A percentile compares a stretch with the other conserved stretches of the same genome.
These are phyloP conservation scores for Phoma sp. DNA, from an alignment of 2,329 filamentous ascomycete species.

Conservation along the genomic window DNA sequence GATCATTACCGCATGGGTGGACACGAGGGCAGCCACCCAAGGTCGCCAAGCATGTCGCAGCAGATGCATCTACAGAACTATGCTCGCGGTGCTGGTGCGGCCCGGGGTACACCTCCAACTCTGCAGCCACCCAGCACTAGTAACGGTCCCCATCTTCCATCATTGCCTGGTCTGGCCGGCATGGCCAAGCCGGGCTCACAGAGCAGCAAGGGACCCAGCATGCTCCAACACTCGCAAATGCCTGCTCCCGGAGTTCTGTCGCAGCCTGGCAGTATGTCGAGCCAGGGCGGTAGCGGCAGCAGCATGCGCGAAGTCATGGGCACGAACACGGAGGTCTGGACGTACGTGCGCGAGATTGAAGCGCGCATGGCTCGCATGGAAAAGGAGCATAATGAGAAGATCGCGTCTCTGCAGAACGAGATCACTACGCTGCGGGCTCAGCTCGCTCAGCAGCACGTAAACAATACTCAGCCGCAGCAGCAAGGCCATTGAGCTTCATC, in stretches of 20 bases:
- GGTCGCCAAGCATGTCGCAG: constrained; percentile 69
- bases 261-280: constrained; percentile 58
- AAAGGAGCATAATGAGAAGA: constrained; percentile 55
- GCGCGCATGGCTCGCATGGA: constrained; percentile 54
- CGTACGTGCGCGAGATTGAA: constrained; percentile 74
- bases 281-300: constrained; percentile 63
- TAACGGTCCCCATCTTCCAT: constrained; percentile 50
- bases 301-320: constrained; percentile 72
- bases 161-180: constrained; percentile 50
- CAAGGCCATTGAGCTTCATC: constrained; percentile 4
- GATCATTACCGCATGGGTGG: constrained; percentile 62
- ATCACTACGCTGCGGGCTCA: constrained; percentile 48
- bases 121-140: constrained; percentile 51
- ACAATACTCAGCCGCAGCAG: constrained; percentile 29
- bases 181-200: constrained; percentile 42
- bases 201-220: constrained; percentile 45
- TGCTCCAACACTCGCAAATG: constrained; percentile 50
- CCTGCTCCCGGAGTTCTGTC: constrained; percentile 49
- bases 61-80: constrained; percentile 70
- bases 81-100: constrained; percentile 59
- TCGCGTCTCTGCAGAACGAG: constrained; percentile 53
- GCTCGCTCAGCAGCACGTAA: constrained; percentile 45
- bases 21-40: constrained; percentile 52
- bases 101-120: constrained; percentile 61
- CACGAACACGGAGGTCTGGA: constrained; percentile 65